Evolutionary conservation across 2,329 filamentous ascomycete genomes (phyloP).

Genomic region (Talaromyces sp.): DNA sequence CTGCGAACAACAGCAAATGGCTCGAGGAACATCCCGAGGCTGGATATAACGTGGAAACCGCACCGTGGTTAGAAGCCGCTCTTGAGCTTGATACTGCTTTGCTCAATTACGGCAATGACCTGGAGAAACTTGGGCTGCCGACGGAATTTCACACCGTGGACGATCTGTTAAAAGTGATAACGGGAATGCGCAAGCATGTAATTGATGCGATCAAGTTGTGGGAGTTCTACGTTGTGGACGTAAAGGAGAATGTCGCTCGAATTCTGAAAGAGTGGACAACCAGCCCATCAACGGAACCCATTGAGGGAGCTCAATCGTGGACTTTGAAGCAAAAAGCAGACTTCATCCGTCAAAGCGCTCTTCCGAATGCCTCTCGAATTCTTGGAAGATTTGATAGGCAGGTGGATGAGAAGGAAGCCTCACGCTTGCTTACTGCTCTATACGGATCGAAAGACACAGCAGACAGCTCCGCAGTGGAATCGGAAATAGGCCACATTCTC

Average conservation of each 20-base stretch:
- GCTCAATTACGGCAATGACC: slow-evolving; percentile 59
- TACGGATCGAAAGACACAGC: slow-evolving; percentile 64
- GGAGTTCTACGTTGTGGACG: slow-evolving; percentile 88
- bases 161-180: slow-evolving; percentile 78
- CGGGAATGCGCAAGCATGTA: slow-evolving; percentile 75
- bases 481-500: slow-evolving; percentile 58
- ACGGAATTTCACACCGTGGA: slow-evolving; percentile 66
- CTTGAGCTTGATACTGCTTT: slow-evolving; percentile 76
- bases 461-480: slow-evolving; percentile 46
- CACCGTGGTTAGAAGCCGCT: slow-evolving; percentile 65
- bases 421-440: slow-evolving; percentile 63
- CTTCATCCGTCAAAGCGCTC: slow-evolving; percentile 63
- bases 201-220: slow-evolving; percentile 76
- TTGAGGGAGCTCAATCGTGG: slow-evolving; percentile 46
- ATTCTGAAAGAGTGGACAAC: slow-evolving; percentile 67
- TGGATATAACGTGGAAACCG: slow-evolving; percentile 89
- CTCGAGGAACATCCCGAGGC: slow-evolving; percentile 90
- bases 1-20: slow-evolving; percentile 92
- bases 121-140: slow-evolving; percentile 69
- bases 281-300: slow-evolving; percentile 41
- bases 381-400: slow-evolving; percentile 73
- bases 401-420: slow-evolving; percentile 66
- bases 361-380: slow-evolving; percentile 68
- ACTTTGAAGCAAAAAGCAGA: slow-evolving; percentile 56
- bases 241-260: slow-evolving; percentile 66